A percentile compares a stretch with the other conserved stretches of the same genome.
Evolutionary conservation across 345 rosid species (phyloP).

Genomic region (Rhizophora mangle): DNA sequence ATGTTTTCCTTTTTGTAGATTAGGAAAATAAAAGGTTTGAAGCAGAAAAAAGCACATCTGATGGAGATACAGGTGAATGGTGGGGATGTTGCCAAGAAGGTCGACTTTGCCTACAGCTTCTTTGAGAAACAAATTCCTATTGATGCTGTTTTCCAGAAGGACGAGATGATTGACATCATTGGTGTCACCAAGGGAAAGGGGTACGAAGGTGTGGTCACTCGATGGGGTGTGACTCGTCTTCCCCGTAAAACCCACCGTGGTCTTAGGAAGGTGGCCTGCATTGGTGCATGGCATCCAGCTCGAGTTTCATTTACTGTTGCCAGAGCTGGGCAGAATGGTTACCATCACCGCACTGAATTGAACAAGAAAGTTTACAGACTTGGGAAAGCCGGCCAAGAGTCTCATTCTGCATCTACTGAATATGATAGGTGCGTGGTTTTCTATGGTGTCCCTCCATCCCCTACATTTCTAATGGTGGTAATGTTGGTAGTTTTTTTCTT

Average conservation of each 20-base stretch:
- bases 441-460: not conserved
- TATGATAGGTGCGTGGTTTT: conserved; percentile 50
- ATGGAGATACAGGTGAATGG: conserved; percentile 90
- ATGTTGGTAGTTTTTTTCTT: too few relatives aligned
- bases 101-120: conserved; percentile 57
- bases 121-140: conserved; percentile 81
- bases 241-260: conserved; percentile 85
- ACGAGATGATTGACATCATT: conserved; percentile 78
- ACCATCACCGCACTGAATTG: conserved; percentile 83
- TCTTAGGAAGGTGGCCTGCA: conserved; percentile 90
- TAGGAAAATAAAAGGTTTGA: conserved; percentile 83
- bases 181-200: conserved; percentile 90
- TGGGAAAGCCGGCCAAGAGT: conserved; percentile 59
- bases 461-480: not conserved
- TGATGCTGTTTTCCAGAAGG: conserved; percentile 76
- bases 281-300: conserved; percentile 93
- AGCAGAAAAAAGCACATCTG: conserved; percentile 83
- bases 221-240: conserved; percentile 89
- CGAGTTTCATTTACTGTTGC: conserved; percentile 85
- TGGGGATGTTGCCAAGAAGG: conserved; percentile 64
- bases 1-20: conserved; percentile 32
- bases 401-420: conserved; percentile 64
- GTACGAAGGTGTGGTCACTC: conserved; percentile 88
- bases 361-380: conserved; percentile 79
- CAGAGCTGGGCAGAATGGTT: conserved; percentile 90